Percentiles rank a stretch among this genome's conserved stretches.
phyloP scores from a whole-genome alignment of 1,139 yeast species.

The Zygoascus sp. region DNA sequence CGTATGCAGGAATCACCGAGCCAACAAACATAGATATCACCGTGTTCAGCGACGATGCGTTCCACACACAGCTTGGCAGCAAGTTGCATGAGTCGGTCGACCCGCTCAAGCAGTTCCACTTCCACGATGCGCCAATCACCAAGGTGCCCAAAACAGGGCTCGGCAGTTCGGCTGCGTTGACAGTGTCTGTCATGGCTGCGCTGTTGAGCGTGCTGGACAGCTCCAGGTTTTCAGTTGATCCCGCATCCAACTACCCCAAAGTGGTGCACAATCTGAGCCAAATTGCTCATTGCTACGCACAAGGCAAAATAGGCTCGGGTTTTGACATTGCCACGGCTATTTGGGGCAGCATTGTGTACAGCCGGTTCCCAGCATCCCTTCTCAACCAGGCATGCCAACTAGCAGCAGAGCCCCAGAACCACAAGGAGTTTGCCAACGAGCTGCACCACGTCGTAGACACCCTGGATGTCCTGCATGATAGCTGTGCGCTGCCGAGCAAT shows the following conservation, averaged over 20 bases:
- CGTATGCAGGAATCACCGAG: constrained; percentile 36
- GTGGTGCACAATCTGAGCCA: constrained; percentile 79
- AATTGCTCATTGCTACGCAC: constrained; percentile 88
- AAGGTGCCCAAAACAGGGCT: constrained; percentile 89
- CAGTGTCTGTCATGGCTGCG: constrained; percentile 73
- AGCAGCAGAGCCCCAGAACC: background rate
- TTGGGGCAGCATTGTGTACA: constrained; percentile 80
- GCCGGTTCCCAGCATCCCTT: constrained; percentile 48
- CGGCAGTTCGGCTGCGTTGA: constrained; percentile 94
- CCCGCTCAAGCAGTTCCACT: constrained; percentile 45
- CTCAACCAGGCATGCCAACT: constrained; percentile 18
- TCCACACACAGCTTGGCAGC: constrained; percentile 64
- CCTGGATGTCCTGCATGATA: constrained; percentile 53
- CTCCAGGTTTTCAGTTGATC: background rate
- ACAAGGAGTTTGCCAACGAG: constrained; percentile 19
- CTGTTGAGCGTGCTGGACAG: constrained; percentile 49
- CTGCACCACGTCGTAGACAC: constrained; percentile 43
- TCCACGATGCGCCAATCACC: constrained; percentile 55
- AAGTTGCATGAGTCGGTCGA: too few relatives aligned
- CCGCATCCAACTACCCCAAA: constrained; percentile 11
- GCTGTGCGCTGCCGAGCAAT: constrained; percentile 62
- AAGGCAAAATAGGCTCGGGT: constrained; percentile 92
- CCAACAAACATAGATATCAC: constrained; percentile 43
- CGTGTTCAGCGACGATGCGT: constrained; percentile 81
- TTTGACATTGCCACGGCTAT: constrained; percentile 96